Base-by-base conservation (phyloP, 129 eudicot genomes). In the Smallanthus sonchifolius region DNA sequence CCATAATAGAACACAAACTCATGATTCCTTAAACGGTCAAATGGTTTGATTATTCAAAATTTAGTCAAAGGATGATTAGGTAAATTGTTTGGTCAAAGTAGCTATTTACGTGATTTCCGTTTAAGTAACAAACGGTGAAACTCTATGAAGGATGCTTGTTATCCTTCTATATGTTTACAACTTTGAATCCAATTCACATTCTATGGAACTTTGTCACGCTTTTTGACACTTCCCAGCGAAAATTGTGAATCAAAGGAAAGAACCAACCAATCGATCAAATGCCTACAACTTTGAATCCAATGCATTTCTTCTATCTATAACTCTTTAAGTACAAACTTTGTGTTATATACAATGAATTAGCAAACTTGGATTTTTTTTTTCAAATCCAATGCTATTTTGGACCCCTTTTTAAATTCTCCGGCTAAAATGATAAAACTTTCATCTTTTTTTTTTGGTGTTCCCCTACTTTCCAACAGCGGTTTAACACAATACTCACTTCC, bases 41-140 rank as follows among this genome's bases (percentile, higher is more conserved):
- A 52, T 52, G 2, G 30, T 52, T 52, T 5, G 13, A 17, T 52
- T 52, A 17, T 17, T 6, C 8, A 52, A 52, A 52, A 17, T 16
- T 16, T 17, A 24, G 32, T 52, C 20, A 17, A 52, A 52, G 20
- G 28, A 52, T 20, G 3, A 52, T 52, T 17, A 52, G 60, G 20
- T 16, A 52, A 19, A 52, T 2, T 16, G 16, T 52, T 52, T 16
- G 60, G 59, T 52, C 20, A 52, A 52, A 17, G 28, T 6, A 9
- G 60, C 9, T 4, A 52, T 16, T 52, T 52, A 7, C 32, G 7
- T 52, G 19, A 7, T 19, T 52, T 42, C 16, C 35, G 14, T 24
- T 24, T 63, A n/a, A 62, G 64, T 14, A 75, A 20, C 62, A 19
- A 19, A 24, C 15, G 72, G 65, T 65, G 65, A 75, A 75, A 65